phyloP scores from a whole-genome alignment of 768 basidiomycete genomes.

The Lentinula sp. region DNA sequence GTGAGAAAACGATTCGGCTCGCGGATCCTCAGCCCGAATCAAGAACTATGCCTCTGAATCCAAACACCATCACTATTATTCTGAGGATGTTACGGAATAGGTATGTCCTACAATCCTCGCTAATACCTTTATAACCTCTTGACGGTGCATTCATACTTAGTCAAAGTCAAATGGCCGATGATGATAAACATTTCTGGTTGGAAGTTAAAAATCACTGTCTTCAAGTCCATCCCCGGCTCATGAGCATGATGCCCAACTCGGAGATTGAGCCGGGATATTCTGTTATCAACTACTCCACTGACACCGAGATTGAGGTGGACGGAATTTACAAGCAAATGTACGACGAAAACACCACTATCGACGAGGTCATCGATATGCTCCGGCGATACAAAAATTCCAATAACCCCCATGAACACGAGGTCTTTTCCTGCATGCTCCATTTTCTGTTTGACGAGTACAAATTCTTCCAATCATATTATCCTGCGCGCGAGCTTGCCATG shows the following conservation, averaged over 20 bases:
- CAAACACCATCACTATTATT: constrained; percentile 87
- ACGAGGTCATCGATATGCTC: constrained; percentile 87
- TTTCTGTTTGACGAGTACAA: constrained; percentile 99
- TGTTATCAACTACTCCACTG: constrained; percentile 81
- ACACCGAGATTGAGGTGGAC: constrained; percentile 92
- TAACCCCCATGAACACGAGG: constrained; percentile 84
- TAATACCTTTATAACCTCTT: not conserved
- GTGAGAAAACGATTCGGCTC: constrained; percentile 70
- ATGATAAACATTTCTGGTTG: constrained; percentile 80
- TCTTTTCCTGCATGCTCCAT: constrained; percentile 99
- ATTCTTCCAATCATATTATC: constrained; percentile 96
- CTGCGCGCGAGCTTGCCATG: constrained; percentile 89
- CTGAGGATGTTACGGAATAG: constrained; percentile 82
- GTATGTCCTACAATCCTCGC: constrained; percentile 33
- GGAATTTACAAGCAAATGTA: constrained; percentile 98
- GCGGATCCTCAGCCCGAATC: constrained; percentile 75
- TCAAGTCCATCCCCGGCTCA: constrained; percentile 92
- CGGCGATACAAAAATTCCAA: constrained; percentile 80
- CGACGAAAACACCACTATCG: constrained; percentile 88
- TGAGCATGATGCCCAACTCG: constrained; percentile 83
- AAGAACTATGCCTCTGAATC: constrained; percentile 82
- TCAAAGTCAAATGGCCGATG: constrained; percentile 65
- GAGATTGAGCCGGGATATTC: constrained; percentile 89
- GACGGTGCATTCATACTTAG: constrained; percentile 29
- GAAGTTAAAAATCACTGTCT: constrained; percentile 91